Conservation (phyloP, 164 flowering plant species). For the Sedum album region DNA sequence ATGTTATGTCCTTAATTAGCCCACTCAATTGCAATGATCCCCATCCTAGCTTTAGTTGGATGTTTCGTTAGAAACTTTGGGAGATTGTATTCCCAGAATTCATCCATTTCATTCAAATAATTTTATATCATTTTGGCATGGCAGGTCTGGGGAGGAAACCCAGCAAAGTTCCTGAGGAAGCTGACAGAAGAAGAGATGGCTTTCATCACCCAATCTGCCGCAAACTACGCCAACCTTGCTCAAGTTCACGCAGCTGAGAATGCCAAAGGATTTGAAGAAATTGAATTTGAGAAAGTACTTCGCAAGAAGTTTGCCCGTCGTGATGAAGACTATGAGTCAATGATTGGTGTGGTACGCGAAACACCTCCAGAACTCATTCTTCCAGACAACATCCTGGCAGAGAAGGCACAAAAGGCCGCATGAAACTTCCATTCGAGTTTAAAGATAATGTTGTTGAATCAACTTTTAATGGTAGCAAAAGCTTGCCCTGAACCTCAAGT, state of each 20-base stretch:
- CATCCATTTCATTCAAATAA: no score
- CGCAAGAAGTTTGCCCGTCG: conserved; percentile 89
- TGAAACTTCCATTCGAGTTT: conserved; percentile 5
- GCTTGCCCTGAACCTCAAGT: background rate
- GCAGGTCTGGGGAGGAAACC: conserved; percentile 98
- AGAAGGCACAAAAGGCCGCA: conserved; percentile 40
- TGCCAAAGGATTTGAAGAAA: conserved; percentile 73
- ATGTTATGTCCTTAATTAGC: no score
- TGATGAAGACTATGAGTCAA: no score
- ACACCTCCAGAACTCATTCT: conserved; percentile 70
- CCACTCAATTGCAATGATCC: background rate
- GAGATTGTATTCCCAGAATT: no score
- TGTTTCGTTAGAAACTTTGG: background rate
- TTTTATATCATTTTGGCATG: no score
- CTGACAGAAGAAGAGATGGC: conserved; percentile 77
- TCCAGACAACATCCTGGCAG: conserved; percentile 57
- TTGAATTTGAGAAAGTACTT: conserved; percentile 78
- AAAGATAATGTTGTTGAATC: background rate
- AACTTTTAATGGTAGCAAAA: background rate
- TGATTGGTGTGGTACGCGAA: conserved; percentile 78
- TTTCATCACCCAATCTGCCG: conserved; percentile 77
- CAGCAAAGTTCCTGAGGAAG: no score
- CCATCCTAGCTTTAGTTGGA: background rate
- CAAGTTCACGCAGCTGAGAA: conserved; percentile 90
- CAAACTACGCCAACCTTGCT: conserved; percentile 73